Evolutionary conservation across 352 stramenopile species (phyloP).

Genomic region (Pythium apleroticum): DNA sequence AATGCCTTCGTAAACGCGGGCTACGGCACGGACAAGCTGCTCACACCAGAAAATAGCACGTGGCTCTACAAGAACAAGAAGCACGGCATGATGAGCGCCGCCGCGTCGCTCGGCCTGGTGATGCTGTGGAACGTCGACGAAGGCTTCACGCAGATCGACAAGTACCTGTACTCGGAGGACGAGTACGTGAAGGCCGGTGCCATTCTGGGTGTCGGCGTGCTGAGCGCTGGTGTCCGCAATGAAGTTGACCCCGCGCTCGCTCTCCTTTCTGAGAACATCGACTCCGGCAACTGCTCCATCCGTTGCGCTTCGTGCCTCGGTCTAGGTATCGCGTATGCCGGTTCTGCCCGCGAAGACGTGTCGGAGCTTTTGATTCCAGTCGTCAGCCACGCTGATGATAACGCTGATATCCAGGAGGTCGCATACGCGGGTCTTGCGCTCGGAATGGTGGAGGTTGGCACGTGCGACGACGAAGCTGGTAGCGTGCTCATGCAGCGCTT

Average conservation of each 20-base stretch:
- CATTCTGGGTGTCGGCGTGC: slow-evolving; percentile 96
- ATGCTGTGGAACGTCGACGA: slow-evolving; percentile 99
- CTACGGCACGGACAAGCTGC: slow-evolving; percentile 97
- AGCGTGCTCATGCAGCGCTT: slow-evolving; percentile 96
- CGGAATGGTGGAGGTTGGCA: slow-evolving; percentile 98
- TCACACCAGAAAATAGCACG: slow-evolving; percentile 92
- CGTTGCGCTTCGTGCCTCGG: slow-evolving; percentile 94
- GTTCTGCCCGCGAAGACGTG: slow-evolving; percentile 95
- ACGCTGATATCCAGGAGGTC: slow-evolving; percentile 92
- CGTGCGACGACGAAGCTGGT: slow-evolving; percentile 96
- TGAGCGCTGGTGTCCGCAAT: slow-evolving; percentile 93
- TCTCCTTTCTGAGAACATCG: slow-evolving; percentile 96
- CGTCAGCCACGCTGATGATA: slow-evolving; percentile 88
- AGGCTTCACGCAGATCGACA: slow-evolving; percentile 98
- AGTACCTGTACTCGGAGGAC: slow-evolving; percentile 98
- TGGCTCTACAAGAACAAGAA: slow-evolving; percentile 99
- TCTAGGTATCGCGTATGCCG: slow-evolving; percentile 98
- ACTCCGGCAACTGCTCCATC: slow-evolving; percentile 93
- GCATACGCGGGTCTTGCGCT: slow-evolving; percentile 94
- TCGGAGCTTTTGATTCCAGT: slow-evolving; percentile 96
- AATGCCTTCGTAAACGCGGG: slow-evolving; percentile 99
- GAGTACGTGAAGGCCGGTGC: slow-evolving; percentile 98
- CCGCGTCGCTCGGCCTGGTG: slow-evolving; percentile 97
- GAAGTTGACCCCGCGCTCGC: slow-evolving; percentile 97
- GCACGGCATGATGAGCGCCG: slow-evolving; percentile 98